Evolutionary conservation across 192 early-diverging fungal species (phyloP), one percentile per base, ranked within the genome.

Genomic region (Spizellomyces sp.): DNA sequence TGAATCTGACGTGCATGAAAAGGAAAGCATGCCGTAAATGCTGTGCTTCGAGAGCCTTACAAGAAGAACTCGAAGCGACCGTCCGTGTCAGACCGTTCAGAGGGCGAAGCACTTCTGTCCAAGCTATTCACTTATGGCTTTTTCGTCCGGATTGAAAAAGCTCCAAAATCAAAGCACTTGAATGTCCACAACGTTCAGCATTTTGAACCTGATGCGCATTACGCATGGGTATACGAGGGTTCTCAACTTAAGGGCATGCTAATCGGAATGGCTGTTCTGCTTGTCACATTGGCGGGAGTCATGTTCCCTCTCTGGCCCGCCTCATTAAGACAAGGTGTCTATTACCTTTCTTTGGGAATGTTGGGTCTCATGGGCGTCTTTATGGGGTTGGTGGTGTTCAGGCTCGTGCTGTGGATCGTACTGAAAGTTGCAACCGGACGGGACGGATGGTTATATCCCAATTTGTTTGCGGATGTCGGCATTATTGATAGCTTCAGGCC

Each of bases 251-350:
- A 84, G 78, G 81, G 86, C 5, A 89, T 90, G 57, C 80, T 96
- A 62, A 89, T 94, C 56, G 95, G 93, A 6, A 83, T 86, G 43
- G 91, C 85, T 21, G 79, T 99, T 22, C 80, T 99, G 48, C 77
- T 84, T 5, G 80, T 94, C 12, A 90, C 93, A 27, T 86, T 99
- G 71, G 92, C 93, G 1, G 95, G 92, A 64, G 97, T 99, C 65
- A 90, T 99, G 89, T 99, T 99, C 86, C 97, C 95, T 43, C 85
- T 98, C 36, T 98, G 96, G 96, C 96, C 96, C 7, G 78, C 86
- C 8, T 75, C 84, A 48, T 81, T 98, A 60, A 81, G 94, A 36
- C 77, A 88, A 57, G 92, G 92, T 70, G 95, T 94, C 14, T 96
- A 94, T 88, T 98, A 98, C 75, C 77, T 96, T 44, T 91, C 89